Evolutionary conservation across 2,329 filamentous ascomycete species (phyloP), one percentile per base, ranked within the genome.

Genomic region (Trichoderma koningiopsis): DNA sequence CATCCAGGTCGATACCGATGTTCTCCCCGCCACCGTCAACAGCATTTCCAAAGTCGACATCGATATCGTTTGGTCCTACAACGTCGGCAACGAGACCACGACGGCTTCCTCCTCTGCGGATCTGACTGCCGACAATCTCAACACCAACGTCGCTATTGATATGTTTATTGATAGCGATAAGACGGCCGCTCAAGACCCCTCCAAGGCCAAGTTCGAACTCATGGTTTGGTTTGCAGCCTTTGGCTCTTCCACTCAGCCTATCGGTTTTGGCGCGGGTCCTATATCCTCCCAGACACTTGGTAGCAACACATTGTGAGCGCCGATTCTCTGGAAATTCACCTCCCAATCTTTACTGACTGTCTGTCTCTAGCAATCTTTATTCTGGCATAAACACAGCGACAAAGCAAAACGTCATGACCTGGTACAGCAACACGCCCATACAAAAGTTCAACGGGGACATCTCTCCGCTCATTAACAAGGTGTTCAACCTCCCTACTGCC

Each of bases 131-230:
- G 75, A 77, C n/a, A 71, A 74, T 0, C 76, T 86, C 70, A 85
- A 86, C 72, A 78, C 84, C 75, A 88, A 88, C 79, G 85, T 88
- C 40, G 86, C 85, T 43, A 79, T 88, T 70, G 86, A 88, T 78
- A 86, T 88, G 82, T 88, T 88, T 76, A 76, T 88, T 66, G 86
- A 87, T 71, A 74, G 73, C 31, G 80, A 86, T 74, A 74, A 80
- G 66, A 73, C 71, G 0, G 80, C 75, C 0, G 78, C 86, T 0
- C 70, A 75, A 55, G 75, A 83, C 75, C 83, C 80, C 53, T 75
- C 75, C 0, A 78, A 79, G 5, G 83, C 86, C 2, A 72, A 74
- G 11, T 84, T 82, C 77, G 86, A 88, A 78, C 79, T 88, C 77
- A 88, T 88, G 85, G 81, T 88, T 43, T 87, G 84, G 85, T 82